A percentile compares a stretch with the other conserved stretches of the same genome.
These are phyloP conservation scores for Escovopsis sp. DNA, from an alignment of 2,329 filamentous ascomycete genomes.

Conservation along the genomic window DNA sequence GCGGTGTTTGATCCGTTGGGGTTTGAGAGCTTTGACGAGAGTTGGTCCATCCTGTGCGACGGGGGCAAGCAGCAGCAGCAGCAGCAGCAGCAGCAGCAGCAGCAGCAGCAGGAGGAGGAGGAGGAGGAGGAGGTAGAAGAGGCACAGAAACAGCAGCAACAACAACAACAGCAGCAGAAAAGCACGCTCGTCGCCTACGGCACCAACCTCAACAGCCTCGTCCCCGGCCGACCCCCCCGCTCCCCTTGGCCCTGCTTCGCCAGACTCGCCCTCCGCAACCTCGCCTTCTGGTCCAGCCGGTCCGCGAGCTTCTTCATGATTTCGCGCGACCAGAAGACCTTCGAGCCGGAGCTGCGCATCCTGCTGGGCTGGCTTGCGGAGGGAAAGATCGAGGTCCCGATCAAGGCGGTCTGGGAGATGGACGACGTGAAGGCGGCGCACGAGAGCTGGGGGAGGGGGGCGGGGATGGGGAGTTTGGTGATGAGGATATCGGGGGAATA, in stretches of 20 bases:
- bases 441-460: slow-evolving; percentile 18
- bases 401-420: slow-evolving; percentile 25
- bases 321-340: slow-evolving; percentile 18
- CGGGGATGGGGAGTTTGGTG: slow-evolving; percentile 21
- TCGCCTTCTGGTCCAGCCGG: slow-evolving; percentile 13
- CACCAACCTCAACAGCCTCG: slow-evolving; percentile 18
- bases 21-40: slow-evolving; percentile 35
- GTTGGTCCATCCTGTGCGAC: slow-evolving; percentile 24
- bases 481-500: slow-evolving; percentile 12
- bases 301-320: slow-evolving; percentile 22
- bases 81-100: too few species aligned
- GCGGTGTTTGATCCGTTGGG: slow-evolving; percentile 33
- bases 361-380: slow-evolving; percentile 17
- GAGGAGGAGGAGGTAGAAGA: too few species aligned
- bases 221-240: slow-evolving; percentile 14
- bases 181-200: slow-evolving; percentile 26
- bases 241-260: slow-evolving; percentile 15
- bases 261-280: slow-evolving; percentile 20
- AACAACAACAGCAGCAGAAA: too few species aligned
- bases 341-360: slow-evolving; percentile 14
- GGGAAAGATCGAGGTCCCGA: slow-evolving; percentile 18
- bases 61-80: too few species aligned
- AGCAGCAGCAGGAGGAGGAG: too few species aligned
- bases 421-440: slow-evolving; percentile 24
- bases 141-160: too few species aligned